Conservation (phyloP, 2,329 filamentous ascomycete species). For the Botrytis fabae region DNA sequence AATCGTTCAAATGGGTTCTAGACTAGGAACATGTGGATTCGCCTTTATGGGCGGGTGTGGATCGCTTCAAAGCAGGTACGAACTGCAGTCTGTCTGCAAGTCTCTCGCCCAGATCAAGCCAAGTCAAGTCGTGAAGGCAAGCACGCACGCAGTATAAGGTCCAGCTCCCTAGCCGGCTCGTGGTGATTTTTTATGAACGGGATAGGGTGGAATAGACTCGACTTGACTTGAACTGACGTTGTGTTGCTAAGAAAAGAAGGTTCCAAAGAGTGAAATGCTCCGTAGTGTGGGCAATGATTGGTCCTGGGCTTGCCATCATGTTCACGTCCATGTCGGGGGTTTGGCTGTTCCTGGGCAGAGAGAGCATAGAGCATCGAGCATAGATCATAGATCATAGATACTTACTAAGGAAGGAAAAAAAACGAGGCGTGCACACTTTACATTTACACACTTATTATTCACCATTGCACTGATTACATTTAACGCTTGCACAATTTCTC, state of each 20-base stretch:
- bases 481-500: slow-evolving; percentile 1
- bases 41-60: neutral
- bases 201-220: neutral
- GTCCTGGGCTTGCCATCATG: neutral
- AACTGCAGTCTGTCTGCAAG: neutral
- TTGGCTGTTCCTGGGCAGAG: neutral
- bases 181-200: neutral
- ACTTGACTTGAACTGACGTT: neutral
- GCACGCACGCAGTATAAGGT: neutral
- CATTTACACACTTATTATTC: neutral
- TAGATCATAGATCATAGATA: neutral
- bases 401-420: neutral
- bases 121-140: neutral
- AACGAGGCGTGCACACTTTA: neutral
- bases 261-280: neutral
- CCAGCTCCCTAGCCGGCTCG: neutral
- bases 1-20: slow-evolving; percentile 3
- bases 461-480: neutral
- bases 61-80: slow-evolving; percentile 12
- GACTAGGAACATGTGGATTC: neutral
- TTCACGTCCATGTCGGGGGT: neutral
- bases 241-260: neutral
- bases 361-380: neutral
- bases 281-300: neutral
- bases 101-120: neutral